Percentiles rank a stretch among this genome's conserved stretches.
These are phyloP conservation scores for Starmera pachycereana DNA, from an alignment of 805 yeast species.

Conservation along the genomic window DNA sequence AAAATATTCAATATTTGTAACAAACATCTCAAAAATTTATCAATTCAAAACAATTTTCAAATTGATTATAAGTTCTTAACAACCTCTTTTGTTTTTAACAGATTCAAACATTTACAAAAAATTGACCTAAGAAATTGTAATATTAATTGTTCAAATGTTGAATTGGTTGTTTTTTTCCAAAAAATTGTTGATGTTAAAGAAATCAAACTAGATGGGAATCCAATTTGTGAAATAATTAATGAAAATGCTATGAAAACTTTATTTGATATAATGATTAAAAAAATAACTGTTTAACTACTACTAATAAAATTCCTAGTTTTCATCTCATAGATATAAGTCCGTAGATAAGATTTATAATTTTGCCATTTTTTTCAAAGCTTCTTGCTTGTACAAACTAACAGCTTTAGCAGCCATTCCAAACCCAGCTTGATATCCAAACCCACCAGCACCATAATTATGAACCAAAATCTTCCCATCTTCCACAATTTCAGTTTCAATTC, in stretches of 20 bases:
- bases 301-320: no score
- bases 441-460: conserved; percentile 67
- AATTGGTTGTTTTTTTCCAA: conserved; percentile 3
- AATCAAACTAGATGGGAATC: conserved; percentile 2
- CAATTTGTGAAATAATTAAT: conserved; percentile 1
- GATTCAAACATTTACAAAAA: neutral
- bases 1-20: neutral
- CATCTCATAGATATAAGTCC: no score
- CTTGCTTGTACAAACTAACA: conserved; percentile 16
- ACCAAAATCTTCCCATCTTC: conserved; percentile 35
- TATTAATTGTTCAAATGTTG: conserved; percentile 4
- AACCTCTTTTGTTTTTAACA: neutral
- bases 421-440: conserved; percentile 60
- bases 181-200: neutral
- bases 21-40: neutral
- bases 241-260: no score
- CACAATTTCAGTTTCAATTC: conserved; percentile 48
- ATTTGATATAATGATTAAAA: no score
- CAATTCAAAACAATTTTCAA: neutral
- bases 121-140: conserved; percentile 6
- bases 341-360: neutral
- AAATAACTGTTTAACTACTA: no score
- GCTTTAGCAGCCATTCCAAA: conserved; percentile 47
- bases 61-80: neutral
- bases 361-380: neutral